Evolutionary conservation across 345 rosid genomes (phyloP), one percentile per base, ranked within the genome.

Genomic region (Populus ilicifolia): DNA sequence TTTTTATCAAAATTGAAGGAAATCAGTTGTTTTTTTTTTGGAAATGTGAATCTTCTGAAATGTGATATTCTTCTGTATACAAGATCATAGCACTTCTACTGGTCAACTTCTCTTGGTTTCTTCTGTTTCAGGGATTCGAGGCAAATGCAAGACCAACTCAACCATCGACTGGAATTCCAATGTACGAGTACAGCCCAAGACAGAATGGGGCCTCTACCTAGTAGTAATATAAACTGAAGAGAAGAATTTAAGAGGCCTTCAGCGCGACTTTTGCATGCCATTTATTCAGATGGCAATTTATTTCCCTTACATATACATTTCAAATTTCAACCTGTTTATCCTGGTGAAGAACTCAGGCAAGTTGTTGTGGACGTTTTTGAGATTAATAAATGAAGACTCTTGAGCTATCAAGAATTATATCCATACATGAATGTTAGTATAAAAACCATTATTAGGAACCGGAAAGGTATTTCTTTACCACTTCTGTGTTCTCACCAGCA

Each of bases 81-180:
- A 67, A 17, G 41, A 36, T 14, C 41, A 21, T 20, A 17, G 23
- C 27, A 18, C 14, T 18, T 20, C n/a, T n/a, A 17, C 14, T 16
- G 43, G 5, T 71, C 6, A 16, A 6, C n/a, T 9, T n/a, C 18
- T 61, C 2, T 8, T 62, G 61, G 5, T 29, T 30, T 76, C 17
- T 16, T 27, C 16, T 50, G 27, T 74, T 43, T 7, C 80, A 92
- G 98, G 93, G 91, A 54, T 89, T 69, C 79, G 86, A 86, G 79
- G 63, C 71, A 72, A 89, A 92, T 82, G 86, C 98, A 67, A 94
- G 97, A 77, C 97, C 96, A 2, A 73, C 72, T 64, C 97, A 91
- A 69, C 66, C 69, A 43, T n/a, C 70, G 56, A 38, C 85, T 50
- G 86, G 84, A 71, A 90, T 95, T 81, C 4, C 85, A 8, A 39